These are phyloP conservation scores for Phoma sp. DNA, from an alignment of 2,329 filamentous ascomycete genomes.

Conservation along the genomic window DNA sequence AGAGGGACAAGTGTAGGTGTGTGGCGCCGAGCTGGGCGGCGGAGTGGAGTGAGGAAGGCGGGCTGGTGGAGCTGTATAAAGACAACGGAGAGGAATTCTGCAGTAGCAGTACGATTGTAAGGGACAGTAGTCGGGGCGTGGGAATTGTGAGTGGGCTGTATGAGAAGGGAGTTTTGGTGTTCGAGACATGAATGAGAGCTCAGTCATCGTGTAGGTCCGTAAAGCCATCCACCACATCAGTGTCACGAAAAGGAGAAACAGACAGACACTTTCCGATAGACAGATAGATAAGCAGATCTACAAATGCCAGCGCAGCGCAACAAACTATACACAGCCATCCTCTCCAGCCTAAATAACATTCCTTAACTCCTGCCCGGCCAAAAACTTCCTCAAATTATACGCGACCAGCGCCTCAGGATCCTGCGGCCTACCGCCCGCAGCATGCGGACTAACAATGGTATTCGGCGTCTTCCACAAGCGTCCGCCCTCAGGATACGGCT, in stretches of 20 bases:
- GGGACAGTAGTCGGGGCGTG: conserved; percentile 45
- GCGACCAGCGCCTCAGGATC: conserved; percentile 65
- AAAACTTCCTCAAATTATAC: conserved; percentile 65
- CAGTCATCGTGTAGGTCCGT: too few species aligned
- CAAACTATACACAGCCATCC: too few species aligned
- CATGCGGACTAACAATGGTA: conserved; percentile 59
- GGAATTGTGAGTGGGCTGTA: conserved; percentile 50
- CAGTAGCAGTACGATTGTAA: conserved; percentile 44
- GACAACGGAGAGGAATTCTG: conserved; percentile 43
- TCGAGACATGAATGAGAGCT: conserved; percentile 20
- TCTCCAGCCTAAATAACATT: conserved; percentile 54
- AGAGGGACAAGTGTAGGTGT: conserved; percentile 33
- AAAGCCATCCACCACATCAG: too few species aligned
- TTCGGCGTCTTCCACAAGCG: conserved; percentile 60
- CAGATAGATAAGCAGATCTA: too few species aligned
- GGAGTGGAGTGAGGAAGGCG: conserved; percentile 48
- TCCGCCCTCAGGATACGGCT: conserved; percentile 66
- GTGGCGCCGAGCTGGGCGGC: conserved; percentile 46
- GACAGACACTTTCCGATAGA: too few species aligned
- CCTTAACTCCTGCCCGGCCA: conserved; percentile 64
- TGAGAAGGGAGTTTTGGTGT: conserved; percentile 49
- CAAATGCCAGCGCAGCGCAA: too few species aligned
- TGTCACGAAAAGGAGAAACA: too few species aligned
- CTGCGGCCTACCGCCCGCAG: conserved; percentile 66
- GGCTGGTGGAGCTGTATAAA: conserved; percentile 46